phyloP scores from a whole-genome alignment of 148 eudicot genomes.

The Agrostemma githago region DNA sequence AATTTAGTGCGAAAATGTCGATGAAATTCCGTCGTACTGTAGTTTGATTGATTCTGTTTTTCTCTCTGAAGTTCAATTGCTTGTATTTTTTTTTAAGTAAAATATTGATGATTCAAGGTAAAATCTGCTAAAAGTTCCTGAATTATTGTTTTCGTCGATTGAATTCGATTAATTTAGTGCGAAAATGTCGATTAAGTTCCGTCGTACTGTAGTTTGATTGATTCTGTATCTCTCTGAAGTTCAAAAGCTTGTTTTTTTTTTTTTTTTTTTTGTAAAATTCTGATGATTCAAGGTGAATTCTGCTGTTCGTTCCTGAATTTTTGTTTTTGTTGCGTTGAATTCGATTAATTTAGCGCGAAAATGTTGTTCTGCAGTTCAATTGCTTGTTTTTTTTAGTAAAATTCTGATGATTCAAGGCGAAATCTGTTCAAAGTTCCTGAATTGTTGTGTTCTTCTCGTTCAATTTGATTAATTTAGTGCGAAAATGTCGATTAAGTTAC shows the following conservation, averaged over 20 bases:
- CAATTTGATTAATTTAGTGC: background rate
- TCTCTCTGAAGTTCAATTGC: no score
- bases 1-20: no score
- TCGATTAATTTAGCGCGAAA: no score
- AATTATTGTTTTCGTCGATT: background rate
- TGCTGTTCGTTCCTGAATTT: background rate
- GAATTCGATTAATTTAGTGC: background rate
- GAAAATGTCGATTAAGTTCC: no score
- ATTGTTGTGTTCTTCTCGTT: background rate
- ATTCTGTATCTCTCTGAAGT: background rate
- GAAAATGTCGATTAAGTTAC: no score
- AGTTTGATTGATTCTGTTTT: background rate
- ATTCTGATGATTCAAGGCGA: background rate
- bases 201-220: background rate
- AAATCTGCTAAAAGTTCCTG: background rate
- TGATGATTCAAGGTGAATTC: background rate
- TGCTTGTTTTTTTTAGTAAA: background rate
- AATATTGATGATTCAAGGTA: background rate
- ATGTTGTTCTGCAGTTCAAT: no score
- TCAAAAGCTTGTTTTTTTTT: background rate
- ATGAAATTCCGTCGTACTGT: no score
- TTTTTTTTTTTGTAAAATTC: no score
- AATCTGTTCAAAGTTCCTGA: background rate
- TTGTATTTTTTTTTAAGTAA: background rate
- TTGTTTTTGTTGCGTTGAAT: no score